These are phyloP conservation scores for Aspergillus flavus DNA, from an alignment of 2,329 filamentous ascomycete genomes.

Conservation along the genomic window DNA sequence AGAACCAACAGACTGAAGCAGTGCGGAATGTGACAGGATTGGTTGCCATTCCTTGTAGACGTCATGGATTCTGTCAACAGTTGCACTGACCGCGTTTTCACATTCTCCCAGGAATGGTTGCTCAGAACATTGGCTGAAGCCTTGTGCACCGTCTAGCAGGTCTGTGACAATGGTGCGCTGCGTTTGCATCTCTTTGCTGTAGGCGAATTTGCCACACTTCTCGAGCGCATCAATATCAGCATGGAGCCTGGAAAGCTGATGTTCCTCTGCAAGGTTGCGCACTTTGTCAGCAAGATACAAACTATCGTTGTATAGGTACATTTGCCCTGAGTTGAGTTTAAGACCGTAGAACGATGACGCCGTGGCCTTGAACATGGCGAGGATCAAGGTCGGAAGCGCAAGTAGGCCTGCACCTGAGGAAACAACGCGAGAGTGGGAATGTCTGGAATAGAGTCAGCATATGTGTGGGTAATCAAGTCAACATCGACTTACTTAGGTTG, in stretches of 20 bases:
- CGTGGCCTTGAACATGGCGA: conserved; percentile 55
- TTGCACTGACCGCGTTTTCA: conserved; percentile 61
- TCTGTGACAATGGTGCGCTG: conserved; percentile 65
- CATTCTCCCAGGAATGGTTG: conserved; percentile 63
- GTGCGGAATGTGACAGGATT: conserved; percentile 61
- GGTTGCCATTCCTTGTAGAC: conserved; percentile 60
- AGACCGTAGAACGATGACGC: conserved; percentile 50
- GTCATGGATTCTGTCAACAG: conserved; percentile 59
- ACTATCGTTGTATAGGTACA: conserved; percentile 68
- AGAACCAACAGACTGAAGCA: conserved; percentile 64
- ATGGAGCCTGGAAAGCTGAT: conserved; percentile 53
- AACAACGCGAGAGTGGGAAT: conserved; percentile 39
- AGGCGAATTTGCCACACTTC: conserved; percentile 62
- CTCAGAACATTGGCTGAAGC: conserved; percentile 61
- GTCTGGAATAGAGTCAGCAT: conserved; percentile 30
- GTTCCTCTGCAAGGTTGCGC: conserved; percentile 50
- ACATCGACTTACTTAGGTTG: conserved; percentile 37
- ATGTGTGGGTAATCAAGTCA: not conserved
- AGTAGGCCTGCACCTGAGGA: conserved; percentile 48
- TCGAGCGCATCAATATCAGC: conserved; percentile 59
- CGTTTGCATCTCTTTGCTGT: conserved; percentile 66
- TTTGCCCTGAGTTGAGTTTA: conserved; percentile 55
- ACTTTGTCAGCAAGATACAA: conserved; percentile 60
- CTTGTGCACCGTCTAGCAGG: conserved; percentile 64
- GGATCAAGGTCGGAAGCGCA: conserved; percentile 49